Conservation (phyloP, 2,329 filamentous ascomycete species). For the Nemania diffusa region DNA sequence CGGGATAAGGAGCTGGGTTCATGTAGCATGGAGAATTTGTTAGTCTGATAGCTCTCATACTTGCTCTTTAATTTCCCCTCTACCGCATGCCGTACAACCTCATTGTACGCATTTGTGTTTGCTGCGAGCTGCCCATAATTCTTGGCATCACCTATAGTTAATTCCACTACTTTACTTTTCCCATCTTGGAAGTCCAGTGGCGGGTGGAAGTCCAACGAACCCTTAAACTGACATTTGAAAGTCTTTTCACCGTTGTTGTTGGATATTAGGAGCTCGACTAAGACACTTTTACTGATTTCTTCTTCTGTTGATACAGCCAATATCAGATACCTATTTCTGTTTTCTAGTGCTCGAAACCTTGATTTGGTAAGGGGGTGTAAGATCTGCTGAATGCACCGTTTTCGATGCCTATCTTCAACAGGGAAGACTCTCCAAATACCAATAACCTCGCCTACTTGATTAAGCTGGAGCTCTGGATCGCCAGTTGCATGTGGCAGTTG, state of each 20-base stretch:
- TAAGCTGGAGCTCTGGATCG: neutral
- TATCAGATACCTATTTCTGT: neutral
- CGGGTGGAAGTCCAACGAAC: constrained; percentile 8
- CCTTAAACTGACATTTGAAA: constrained; percentile 13
- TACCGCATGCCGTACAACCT: neutral
- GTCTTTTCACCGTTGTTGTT: neutral
- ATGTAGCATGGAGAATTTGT: too few species aligned
- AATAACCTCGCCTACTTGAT: constrained; percentile 9
- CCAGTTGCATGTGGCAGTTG: neutral
- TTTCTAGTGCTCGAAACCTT: constrained; percentile 11
- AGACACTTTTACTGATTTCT: constrained; percentile 4
- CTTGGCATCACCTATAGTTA: too few species aligned
- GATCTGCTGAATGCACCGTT: neutral
- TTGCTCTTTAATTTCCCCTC: neutral
- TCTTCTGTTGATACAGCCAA: neutral
- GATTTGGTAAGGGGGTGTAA: constrained; percentile 5
- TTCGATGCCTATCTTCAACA: neutral
- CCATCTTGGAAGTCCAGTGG: neutral
- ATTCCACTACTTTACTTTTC: too few species aligned
- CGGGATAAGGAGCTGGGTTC: too few species aligned
- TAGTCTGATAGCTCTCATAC: too few species aligned
- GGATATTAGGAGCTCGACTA: neutral
- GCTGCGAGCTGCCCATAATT: too few species aligned
- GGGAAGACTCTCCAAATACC: neutral
- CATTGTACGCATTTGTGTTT: neutral